Evolutionary conservation across 331 rosid genomes (phyloP).

Genomic region (Acacia pycnantha): DNA sequence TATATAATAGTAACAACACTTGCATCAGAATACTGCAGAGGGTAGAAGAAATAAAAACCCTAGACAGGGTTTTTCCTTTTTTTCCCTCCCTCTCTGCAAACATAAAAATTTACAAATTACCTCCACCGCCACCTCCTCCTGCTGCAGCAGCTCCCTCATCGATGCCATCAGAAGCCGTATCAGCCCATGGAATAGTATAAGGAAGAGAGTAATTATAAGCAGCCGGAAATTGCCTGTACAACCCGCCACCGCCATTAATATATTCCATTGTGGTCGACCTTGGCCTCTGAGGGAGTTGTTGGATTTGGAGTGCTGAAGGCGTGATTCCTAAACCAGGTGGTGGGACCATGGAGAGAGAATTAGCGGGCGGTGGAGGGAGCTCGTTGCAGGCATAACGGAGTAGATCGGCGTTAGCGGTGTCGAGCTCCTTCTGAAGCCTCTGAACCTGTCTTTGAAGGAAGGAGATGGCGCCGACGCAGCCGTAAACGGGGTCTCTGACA

Average conservation of each 20-base stretch:
- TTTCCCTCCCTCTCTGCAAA: background rate
- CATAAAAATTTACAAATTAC: constrained; percentile 38
- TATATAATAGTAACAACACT: constrained; percentile 30
- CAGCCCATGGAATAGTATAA: constrained; percentile 68
- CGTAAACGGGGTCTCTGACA: constrained; percentile 85
- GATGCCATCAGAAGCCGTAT: constrained; percentile 34
- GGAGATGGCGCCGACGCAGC: constrained; percentile 87
- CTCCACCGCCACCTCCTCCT: constrained; percentile 28
- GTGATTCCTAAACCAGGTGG: constrained; percentile 21
- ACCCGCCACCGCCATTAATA: constrained; percentile 32
- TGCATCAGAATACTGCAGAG: constrained; percentile 8
- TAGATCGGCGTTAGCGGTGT: constrained; percentile 72
- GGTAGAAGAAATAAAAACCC: constrained; percentile 41
- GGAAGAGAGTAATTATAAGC: constrained; percentile 38
- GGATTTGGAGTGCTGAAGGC: constrained; percentile 21
- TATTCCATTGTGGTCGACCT: constrained; percentile 13
- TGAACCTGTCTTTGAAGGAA: constrained; percentile 89
- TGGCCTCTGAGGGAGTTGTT: constrained; percentile 31
- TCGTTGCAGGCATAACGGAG: constrained; percentile 72
- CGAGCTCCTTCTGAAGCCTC: constrained; percentile 87
- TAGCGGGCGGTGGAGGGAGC: constrained; percentile 31
- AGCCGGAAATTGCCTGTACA: constrained; percentile 42
- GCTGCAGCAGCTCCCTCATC: constrained; percentile 45
- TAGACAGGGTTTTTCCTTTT: constrained; percentile 26
- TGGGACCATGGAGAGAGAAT: constrained; percentile 32